Base-by-base conservation (phyloP, 768 basidiomycete genomes). In the Pisolithus marmoratus region DNA sequence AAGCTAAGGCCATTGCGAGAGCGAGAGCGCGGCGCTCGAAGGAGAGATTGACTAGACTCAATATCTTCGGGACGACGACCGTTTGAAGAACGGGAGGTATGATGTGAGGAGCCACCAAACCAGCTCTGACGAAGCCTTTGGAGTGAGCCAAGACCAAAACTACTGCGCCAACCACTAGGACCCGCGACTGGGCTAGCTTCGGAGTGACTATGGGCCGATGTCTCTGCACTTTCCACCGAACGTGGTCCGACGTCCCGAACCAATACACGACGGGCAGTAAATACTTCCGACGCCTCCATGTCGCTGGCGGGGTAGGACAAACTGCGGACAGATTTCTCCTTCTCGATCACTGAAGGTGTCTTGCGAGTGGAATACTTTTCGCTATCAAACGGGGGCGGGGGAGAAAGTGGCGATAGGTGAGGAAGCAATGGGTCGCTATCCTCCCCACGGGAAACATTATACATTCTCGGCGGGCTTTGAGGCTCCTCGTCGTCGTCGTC, bases 91-190 rank as follows among this genome's bases (percentile, higher is more conserved):
- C 57, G 61, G 37, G 68, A 71, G 15, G 63, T 57, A 20, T 59
- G 58, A n/a, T 56, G 53, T 8, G 70, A 68, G 9, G 64, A 63
- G 54, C 67, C 56, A 54, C 65, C 53, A 64, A 87, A 83, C 84
- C 85, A 86, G 56, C 81, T 84, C 53, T 74, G 54, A 34, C 83
- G 73, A 17, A 84, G 57, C 49, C 70, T 72, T 3, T 76, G 74
- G 3, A 83, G 64, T 0, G 76, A 75, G 24, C 76, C 66, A 4
- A 84, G 65, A 1, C 82, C 79, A 2, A 83, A 67, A 41, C 65
- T 65, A 12, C 51, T 44, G 50, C 63, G 61, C 70, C 69, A 71
- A 40, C 61, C 42, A 26, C 67, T 62, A 4, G 66, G 66, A n/a
- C 65, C 70, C 11, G 66, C 46, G 29, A 55, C 46, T 27, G 60